A percentile compares a stretch with the other conserved stretches of the same genome.
Conservation (phyloP, 257 asterid species). For the Scutellaria baicalensis region DNA sequence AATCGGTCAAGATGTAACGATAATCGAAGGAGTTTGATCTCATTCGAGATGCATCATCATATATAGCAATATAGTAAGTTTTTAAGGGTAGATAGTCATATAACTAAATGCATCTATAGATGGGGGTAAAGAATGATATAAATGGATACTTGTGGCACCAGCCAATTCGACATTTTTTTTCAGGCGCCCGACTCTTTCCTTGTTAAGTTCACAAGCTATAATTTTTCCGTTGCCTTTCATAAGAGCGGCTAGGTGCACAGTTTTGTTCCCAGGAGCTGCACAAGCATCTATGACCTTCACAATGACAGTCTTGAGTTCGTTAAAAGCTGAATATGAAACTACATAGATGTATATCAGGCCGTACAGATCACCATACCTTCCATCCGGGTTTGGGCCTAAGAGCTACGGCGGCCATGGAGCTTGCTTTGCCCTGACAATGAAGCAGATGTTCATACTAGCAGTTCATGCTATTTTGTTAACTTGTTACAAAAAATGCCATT, state of each 20-base stretch:
- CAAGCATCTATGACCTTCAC: slow-evolving; percentile 95
- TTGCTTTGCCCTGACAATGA: slow-evolving; percentile 73
- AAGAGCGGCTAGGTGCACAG: slow-evolving; percentile 88
- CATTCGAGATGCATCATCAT: no score
- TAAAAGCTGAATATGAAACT: slow-evolving; percentile 2
- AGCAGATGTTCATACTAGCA: background rate
- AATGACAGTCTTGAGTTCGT: slow-evolving; percentile 13
- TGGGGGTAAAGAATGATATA: background rate
- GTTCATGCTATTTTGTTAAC: background rate
- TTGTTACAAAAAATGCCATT: background rate
- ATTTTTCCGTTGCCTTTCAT: slow-evolving; percentile 80
- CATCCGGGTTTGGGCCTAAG: slow-evolving; percentile 83
- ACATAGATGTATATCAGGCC: background rate
- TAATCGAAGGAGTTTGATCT: no score
- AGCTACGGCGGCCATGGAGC: slow-evolving; percentile 87
- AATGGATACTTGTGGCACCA: slow-evolving; percentile 89
- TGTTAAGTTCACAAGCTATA: slow-evolving; percentile 86
- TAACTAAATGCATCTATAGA: no score
- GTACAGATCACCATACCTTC: slow-evolving; percentile 39
- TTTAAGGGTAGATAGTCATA: no score
- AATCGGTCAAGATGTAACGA: background rate
- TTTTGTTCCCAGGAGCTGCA: slow-evolving; percentile 95
- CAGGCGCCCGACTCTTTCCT: slow-evolving; percentile 63
- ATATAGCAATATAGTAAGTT: no score
- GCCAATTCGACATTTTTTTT: slow-evolving; percentile 53